Conservation (phyloP, 768 basidiomycete genomes). For the Sporobolomyces roseus region DNA sequence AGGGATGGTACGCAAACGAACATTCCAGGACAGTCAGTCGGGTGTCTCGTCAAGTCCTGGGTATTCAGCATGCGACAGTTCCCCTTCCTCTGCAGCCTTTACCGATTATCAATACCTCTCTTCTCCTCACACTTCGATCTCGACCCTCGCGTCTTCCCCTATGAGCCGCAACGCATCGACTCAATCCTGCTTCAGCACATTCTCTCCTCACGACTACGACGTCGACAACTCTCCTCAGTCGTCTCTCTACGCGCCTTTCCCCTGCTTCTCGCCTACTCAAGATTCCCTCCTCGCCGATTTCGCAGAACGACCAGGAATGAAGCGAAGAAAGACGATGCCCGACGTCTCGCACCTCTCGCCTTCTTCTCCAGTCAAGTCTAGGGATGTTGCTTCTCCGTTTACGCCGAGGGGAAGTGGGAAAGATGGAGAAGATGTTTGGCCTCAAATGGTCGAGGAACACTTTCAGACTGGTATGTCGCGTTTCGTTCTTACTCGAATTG, state of each 20-base stretch:
- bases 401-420: conserved; percentile 26
- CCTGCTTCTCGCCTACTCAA: background rate
- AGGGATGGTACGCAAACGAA: conserved; percentile 33
- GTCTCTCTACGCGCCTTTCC: background rate
- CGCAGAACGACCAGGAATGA: conserved; percentile 20
- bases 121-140: conserved; percentile 18
- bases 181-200: conserved; percentile 14
- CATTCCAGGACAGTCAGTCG: conserved; percentile 17
- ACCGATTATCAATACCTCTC: conserved; percentile 9
- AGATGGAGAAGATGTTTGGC: conserved; percentile 45
- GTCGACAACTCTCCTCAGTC: conserved; percentile 1
- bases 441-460: conserved; percentile 40
- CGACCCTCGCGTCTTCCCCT: conserved; percentile 32
- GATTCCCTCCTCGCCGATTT: background rate
- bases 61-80: background rate
- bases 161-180: conserved; percentile 32
- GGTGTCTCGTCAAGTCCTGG: background rate
- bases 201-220: background rate
- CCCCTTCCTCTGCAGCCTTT: conserved; percentile 14
- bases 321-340: conserved; percentile 34
- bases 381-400: background rate
- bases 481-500: too few species aligned
- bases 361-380: background rate
- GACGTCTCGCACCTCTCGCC: conserved; percentile 7
- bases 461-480: conserved; percentile 41